Percentiles rank a stretch among this genome's conserved stretches.
phyloP scores from a whole-genome alignment of 331 rosid genomes.

The Phaseolus coccineus region DNA sequence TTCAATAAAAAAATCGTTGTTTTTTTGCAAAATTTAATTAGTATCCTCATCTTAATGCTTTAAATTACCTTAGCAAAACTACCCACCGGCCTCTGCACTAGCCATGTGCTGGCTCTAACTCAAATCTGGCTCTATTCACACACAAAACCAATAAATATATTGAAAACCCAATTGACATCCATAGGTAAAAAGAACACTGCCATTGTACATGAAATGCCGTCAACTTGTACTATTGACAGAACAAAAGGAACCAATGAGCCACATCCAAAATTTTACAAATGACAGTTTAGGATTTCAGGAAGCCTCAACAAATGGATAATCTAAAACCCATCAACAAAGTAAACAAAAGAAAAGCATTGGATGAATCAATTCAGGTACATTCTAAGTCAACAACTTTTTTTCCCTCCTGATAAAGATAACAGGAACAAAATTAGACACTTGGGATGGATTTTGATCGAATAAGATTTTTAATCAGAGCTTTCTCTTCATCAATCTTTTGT shows the following conservation, averaged over 20 bases:
- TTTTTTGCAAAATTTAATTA: not conserved
- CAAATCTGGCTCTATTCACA: conserved; percentile 23
- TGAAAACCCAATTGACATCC: conserved; percentile 28
- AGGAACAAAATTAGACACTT: conserved; percentile 46
- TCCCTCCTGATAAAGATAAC: not conserved
- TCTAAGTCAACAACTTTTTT: conserved; percentile 24
- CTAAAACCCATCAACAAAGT: conserved; percentile 42
- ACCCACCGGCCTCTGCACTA: conserved; percentile 17
- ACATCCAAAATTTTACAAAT: conserved; percentile 37
- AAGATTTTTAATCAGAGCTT: conserved; percentile 80
- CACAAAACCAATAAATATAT: conserved; percentile 8
- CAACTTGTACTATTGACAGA: conserved; percentile 17
- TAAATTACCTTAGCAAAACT: conserved; percentile 22
- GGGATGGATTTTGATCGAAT: conserved; percentile 85
- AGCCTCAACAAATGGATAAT: conserved; percentile 35
- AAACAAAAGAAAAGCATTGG: conserved; percentile 14
- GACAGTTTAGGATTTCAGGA: conserved; percentile 35
- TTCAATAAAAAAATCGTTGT: not conserved
- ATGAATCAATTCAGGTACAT: conserved; percentile 39
- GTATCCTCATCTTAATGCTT: conserved; percentile 13
- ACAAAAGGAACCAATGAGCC: conserved; percentile 22
- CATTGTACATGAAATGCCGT: conserved; percentile 12
- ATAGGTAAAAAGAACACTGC: not conserved
- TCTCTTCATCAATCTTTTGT: conserved; percentile 78
- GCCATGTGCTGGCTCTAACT: conserved; percentile 33